Base-by-base conservation (phyloP, 805 yeast species). In the Hanseniaspora nectarophila region DNA sequence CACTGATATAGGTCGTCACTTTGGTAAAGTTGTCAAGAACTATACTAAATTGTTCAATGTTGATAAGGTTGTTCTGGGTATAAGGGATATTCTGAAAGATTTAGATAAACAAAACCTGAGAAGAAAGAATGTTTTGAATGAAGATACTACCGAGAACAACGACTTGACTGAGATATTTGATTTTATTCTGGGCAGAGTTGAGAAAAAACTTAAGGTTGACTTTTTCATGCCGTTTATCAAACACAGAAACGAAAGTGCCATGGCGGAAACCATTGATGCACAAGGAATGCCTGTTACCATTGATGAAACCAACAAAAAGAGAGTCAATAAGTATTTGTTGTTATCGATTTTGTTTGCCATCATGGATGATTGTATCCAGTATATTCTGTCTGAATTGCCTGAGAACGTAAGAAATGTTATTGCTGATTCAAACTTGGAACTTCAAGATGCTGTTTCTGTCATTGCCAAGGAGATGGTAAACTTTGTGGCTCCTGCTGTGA, bases 11-110 rank as follows among this genome's bases (percentile, higher is more conserved):
- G 38, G 39, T 5, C 26, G 18, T 15, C 31, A 24, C 13, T 26
- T 31, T 16, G 53, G 46, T 5, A 49, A 42, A 16, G 18, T 49
- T n/a, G 43, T 38, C 5, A 49, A 49, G 24, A 33, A 42, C 7
- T 42, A 34, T 23, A 38, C 37, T 15, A 49, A 49, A 21, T 12
- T 40, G 23, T 40, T 42, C 28, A 44, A 49, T 33, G 53, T 49
- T 2, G 53, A 49, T 5, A 49, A 49, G 24, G 46, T 40, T 6
- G 46, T 49, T 13, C 34, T 49, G 31, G 39, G 44, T 7, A 26
- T 39, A 16, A 49, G 39, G 34, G 43, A 28, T 15, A 24, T 29
- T 6, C 28, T 49, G 31, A 49, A 34, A 15, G 23, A 34, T 13
- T 7, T 29, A 10, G 45, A 42, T 16, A 42, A 42, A 12, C 26